These are phyloP conservation scores for Daedaleopsis nitida DNA, from an alignment of 768 basidiomycete species.

Conservation along the genomic window DNA sequence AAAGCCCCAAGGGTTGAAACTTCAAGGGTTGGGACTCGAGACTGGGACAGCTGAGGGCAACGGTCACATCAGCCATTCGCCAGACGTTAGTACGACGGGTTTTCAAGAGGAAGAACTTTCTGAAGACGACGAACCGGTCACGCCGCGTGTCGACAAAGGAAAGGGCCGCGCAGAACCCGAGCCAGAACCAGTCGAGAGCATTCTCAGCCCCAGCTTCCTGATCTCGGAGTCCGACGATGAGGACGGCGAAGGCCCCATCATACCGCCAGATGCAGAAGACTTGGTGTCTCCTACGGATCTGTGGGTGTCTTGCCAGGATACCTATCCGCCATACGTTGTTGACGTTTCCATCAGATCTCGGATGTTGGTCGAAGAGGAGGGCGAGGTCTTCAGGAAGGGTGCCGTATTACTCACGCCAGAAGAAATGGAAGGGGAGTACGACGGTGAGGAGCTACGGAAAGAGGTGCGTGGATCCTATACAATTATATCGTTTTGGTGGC, in stretches of 20 bases:
- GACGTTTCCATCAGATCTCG: conserved; percentile 52
- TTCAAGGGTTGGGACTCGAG: conserved; percentile 21
- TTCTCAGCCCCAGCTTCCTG: conserved; percentile 58
- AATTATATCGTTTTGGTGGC: neutral
- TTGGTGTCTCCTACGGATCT: conserved; percentile 44
- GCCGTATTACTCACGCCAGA: conserved; percentile 76
- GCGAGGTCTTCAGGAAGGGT: conserved; percentile 94
- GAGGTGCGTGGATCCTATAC: conserved; percentile 52
- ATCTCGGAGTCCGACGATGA: conserved; percentile 43
- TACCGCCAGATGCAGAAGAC: conserved; percentile 35
- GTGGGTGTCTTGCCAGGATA: conserved; percentile 37
- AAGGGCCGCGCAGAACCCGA: conserved; percentile 73
- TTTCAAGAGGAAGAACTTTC: neutral
- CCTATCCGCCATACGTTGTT: neutral
- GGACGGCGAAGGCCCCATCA: conserved; percentile 36
- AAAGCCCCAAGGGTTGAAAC: conserved; percentile 6
- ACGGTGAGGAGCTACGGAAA: conserved; percentile 83
- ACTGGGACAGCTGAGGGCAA: conserved; percentile 20
- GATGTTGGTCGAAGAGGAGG: conserved; percentile 91
- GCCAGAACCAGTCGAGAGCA: conserved; percentile 67
- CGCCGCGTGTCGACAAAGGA: conserved; percentile 76
- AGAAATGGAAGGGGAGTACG: conserved; percentile 89
- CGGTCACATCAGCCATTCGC: conserved; percentile 26
- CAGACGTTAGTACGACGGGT: neutral
- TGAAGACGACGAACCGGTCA: conserved; percentile 44